Base-by-base conservation (phyloP, 768 basidiomycete genomes). In the Tephrocybe sp. region DNA sequence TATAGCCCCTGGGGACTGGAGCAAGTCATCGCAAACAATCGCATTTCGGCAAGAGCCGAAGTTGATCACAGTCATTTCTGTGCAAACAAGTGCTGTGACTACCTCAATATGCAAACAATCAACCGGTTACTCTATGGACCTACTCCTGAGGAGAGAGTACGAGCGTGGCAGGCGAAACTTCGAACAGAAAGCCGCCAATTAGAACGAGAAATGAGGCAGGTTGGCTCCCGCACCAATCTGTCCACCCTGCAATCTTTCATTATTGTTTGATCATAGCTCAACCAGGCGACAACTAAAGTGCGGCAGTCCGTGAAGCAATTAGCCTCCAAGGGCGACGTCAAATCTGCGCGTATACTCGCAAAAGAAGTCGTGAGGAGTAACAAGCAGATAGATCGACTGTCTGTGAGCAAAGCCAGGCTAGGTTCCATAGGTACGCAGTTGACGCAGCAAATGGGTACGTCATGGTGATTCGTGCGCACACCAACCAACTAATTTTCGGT, bases 201-300 rank as follows among this genome's bases (percentile, higher is more conserved):
- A 49, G 97, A 99, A 56, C 77, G 92, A 69, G 97, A 98, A 75
- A 94, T 94, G 76, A 86, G 86, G 75, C 90, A 95, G 86, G 94
- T 95, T 71, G 70, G 82, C 49, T 59, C 58, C 38, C 40, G 38
- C 40, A 36, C 46, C 44, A 49, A 52, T 38, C 50, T 36, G 15
- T 45, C 44, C 47, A 34, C 50, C 57, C 49, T 51, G 50, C 44
- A 47, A 50, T 57, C 44, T 52, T 52, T 56, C 41, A 58, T 55
- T 51, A 45, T 54, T 16, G 44, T 40, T 45, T 23, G 55, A 41
- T 39, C 58, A 39, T 54, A 97, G 91, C 79, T 98, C 42, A 94
- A 97, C 55, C 61, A 72, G 12, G 91, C 88, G 6, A 90, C 88
- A 8, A 76, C 73, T 49, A 97, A 95, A 67, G 93, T 84, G 4